Conservation (phyloP, 495 filamentous ascomycete genomes). For the Penicillium herquei region DNA sequence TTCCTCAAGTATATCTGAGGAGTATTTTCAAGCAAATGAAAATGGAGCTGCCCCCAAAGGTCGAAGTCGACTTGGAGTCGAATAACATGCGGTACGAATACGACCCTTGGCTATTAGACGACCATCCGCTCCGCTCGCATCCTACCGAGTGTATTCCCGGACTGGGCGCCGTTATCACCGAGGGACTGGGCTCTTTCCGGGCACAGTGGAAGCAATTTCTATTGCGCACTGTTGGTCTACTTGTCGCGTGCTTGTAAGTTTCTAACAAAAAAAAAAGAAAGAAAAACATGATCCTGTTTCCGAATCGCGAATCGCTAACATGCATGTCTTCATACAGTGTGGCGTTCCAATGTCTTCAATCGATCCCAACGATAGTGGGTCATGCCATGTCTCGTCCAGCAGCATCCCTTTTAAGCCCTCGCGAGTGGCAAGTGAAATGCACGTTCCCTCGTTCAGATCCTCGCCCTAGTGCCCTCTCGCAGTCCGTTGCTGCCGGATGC, state of each 20-base stretch:
- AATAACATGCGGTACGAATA: constrained; percentile 25
- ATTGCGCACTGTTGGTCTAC: constrained; percentile 24
- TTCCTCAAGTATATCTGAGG: too few species aligned
- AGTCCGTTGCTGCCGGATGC: constrained; percentile 19
- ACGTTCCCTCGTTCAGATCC: constrained; percentile 21
- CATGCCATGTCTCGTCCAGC: constrained; percentile 2
- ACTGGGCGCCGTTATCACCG: constrained; percentile 13
- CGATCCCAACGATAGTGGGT: constrained; percentile 6
- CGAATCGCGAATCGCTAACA: background rate
- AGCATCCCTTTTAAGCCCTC: background rate
- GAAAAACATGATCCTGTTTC: background rate
- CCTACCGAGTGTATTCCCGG: constrained; percentile 38
- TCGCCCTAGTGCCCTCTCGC: constrained; percentile 16
- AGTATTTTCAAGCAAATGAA: background rate
- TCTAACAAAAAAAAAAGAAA: background rate
- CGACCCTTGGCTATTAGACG: constrained; percentile 35
- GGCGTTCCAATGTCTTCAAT: constrained; percentile 16
- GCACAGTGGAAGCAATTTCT: constrained; percentile 25
- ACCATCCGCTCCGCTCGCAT: constrained; percentile 41
- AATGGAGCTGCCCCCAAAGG: constrained; percentile 1
- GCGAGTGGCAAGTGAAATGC: constrained; percentile 16
- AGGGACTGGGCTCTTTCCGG: constrained; percentile 10
- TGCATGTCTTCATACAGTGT: constrained; percentile 3
- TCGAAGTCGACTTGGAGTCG: constrained; percentile 10
- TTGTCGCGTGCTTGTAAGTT: constrained; percentile 36